These are phyloP conservation scores for Ilyonectria sp. DNA, from an alignment of 2,329 filamentous ascomycete genomes.

Conservation along the genomic window DNA sequence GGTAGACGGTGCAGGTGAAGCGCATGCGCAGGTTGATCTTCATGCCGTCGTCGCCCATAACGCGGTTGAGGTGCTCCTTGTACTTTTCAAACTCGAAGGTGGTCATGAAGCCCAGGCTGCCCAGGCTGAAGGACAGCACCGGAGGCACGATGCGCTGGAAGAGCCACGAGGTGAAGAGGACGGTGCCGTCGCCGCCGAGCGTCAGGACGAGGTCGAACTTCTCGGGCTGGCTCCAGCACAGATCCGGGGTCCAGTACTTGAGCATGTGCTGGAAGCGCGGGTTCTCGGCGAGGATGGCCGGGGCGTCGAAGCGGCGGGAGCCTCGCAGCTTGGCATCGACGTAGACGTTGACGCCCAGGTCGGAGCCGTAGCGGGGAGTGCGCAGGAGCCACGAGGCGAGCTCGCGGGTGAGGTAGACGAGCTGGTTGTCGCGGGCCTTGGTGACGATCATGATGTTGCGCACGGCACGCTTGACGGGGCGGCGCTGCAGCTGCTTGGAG, in stretches of 20 bases:
- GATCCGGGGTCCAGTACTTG: conserved; percentile 94
- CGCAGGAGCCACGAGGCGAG: conserved; percentile 89
- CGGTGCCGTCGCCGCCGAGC: conserved; percentile 88
- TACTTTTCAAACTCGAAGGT: conserved; percentile 91
- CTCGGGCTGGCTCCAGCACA: conserved; percentile 94
- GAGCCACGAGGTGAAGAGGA: conserved; percentile 92
- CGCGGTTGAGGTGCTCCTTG: conserved; percentile 85
- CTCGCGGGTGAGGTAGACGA: conserved; percentile 91
- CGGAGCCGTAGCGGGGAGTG: conserved; percentile 90
- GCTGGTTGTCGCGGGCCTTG: conserved; percentile 94
- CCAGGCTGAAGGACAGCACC: conserved; percentile 86
- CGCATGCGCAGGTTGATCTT: conserved; percentile 98
- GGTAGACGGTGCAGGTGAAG: conserved; percentile 97
- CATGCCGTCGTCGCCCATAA: conserved; percentile 97
- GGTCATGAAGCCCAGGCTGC: conserved; percentile 89
- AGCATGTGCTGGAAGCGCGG: conserved; percentile 86
- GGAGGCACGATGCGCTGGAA: conserved; percentile 91
- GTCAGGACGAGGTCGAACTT: conserved; percentile 96
- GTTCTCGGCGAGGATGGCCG: conserved; percentile 80
- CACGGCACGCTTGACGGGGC: conserved; percentile 92
- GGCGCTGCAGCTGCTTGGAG: conserved; percentile 92
- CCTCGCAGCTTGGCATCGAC: conserved; percentile 95
- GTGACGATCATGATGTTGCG: conserved; percentile 98
- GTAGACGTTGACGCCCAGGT: conserved; percentile 95
- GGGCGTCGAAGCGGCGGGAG: conserved; percentile 89